These are phyloP conservation scores for Yamadazyma paraphyllophila DNA, from an alignment of 805 yeast genomes.

Conservation along the genomic window DNA sequence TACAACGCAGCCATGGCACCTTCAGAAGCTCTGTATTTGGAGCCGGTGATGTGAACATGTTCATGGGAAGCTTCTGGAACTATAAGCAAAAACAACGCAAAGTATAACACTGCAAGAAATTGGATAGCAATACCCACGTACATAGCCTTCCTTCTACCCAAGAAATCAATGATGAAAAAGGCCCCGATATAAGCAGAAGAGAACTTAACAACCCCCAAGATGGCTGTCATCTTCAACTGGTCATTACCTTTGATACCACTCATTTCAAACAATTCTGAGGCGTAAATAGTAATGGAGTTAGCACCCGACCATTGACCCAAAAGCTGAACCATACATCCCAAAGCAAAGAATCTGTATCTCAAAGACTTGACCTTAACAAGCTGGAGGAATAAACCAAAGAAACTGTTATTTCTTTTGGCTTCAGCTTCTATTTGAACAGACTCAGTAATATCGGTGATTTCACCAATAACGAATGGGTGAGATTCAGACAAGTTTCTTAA, in stretches of 20 bases:
- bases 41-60: slow-evolving; percentile 25
- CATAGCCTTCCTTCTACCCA: slow-evolving; percentile 52
- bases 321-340: slow-evolving; percentile 44
- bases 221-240: slow-evolving; percentile 46
- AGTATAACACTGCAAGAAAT: slow-evolving; percentile 40
- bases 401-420: slow-evolving; percentile 23
- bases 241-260: slow-evolving; percentile 46
- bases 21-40: slow-evolving; percentile 37
- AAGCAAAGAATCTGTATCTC: slow-evolving; percentile 43
- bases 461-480: slow-evolving; percentile 50
- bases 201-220: slow-evolving; percentile 54
- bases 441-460: slow-evolving; percentile 50
- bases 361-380: slow-evolving; percentile 27
- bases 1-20: slow-evolving; percentile 52
- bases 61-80: slow-evolving; percentile 43
- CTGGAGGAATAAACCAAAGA: slow-evolving; percentile 34
- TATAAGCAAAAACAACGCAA: slow-evolving; percentile 45
- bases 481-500: slow-evolving; percentile 44
- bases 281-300: slow-evolving; percentile 53
- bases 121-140: slow-evolving; percentile 50
- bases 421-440: slow-evolving; percentile 38
- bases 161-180: slow-evolving; percentile 50
- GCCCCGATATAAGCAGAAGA: slow-evolving; percentile 48
- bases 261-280: slow-evolving; percentile 50
- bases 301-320: slow-evolving; percentile 63